phyloP scores from a whole-genome alignment of 2,329 filamentous ascomycete genomes.

The Zelopaecilomyces penicillatus region DNA sequence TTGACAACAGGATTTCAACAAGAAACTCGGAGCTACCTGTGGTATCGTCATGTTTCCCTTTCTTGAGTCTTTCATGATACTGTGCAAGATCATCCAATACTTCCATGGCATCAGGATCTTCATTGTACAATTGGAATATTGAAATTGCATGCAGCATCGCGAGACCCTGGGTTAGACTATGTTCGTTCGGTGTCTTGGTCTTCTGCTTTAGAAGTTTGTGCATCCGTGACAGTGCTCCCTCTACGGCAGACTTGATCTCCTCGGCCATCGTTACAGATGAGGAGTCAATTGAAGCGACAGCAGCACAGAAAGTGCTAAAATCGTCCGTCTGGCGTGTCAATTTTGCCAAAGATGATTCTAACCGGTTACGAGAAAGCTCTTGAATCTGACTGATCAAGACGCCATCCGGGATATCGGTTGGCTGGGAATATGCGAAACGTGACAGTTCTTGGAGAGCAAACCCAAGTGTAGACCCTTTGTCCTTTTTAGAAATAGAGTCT shows the following conservation, averaged over 20 bases:
- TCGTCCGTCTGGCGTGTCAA: conserved; percentile 46
- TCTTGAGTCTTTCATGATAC: conserved; percentile 60
- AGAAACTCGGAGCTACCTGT: conserved; percentile 59
- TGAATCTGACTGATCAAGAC: conserved; percentile 43
- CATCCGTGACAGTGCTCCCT: conserved; percentile 44
- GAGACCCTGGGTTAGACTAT: conserved; percentile 51
- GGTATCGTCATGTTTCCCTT: conserved; percentile 39
- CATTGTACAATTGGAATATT: conserved; percentile 82
- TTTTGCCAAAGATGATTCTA: conserved; percentile 51
- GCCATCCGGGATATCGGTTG: conserved; percentile 32
- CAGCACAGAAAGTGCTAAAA: conserved; percentile 44
- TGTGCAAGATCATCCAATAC: conserved; percentile 74
- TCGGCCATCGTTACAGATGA: conserved; percentile 46
- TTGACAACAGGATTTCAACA: conserved; percentile 82
- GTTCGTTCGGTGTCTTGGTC: conserved; percentile 26
- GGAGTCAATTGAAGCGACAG: conserved; percentile 45
- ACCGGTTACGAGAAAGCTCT: conserved; percentile 46
- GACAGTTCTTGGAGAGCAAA: conserved; percentile 44
- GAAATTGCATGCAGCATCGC: conserved; percentile 76
- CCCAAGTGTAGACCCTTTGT: conserved; percentile 23
- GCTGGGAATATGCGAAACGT: conserved; percentile 45
- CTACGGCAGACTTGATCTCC: conserved; percentile 43
- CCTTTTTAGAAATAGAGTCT: conserved; percentile 20
- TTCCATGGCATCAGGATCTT: conserved; percentile 75
- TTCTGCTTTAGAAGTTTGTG: conserved; percentile 41